Evolutionary conservation across 2,329 filamentous ascomycete species (phyloP).

Genomic region (Allantophomopsis lycopodina): DNA sequence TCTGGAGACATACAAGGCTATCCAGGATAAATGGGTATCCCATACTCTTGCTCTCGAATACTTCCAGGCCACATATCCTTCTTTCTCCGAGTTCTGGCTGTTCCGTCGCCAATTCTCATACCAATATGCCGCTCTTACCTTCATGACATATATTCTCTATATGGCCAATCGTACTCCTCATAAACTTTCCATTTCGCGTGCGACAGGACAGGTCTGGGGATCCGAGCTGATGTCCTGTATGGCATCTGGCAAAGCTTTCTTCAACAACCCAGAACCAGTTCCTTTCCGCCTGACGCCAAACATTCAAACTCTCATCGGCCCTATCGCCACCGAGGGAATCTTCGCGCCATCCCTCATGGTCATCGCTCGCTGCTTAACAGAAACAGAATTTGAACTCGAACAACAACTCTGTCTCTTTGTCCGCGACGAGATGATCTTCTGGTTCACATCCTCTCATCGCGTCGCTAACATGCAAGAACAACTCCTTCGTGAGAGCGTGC

Average conservation of each 20-base stretch:
- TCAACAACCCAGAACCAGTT: conserved; percentile 90
- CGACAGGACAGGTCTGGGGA: conserved; percentile 89
- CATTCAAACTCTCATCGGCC: conserved; percentile 90
- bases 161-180: conserved; percentile 94
- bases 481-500: conserved; percentile 60
- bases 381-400: conserved; percentile 82
- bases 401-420: conserved; percentile 92
- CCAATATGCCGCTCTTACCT: conserved; percentile 86
- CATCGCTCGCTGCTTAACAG: conserved; percentile 84
- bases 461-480: conserved; percentile 38
- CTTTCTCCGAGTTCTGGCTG: conserved; percentile 91
- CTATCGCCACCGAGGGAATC: conserved; percentile 88
- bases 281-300: conserved; percentile 97
- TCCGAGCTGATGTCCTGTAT: conserved; percentile 88
- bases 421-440: conserved; percentile 94
- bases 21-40: conserved; percentile 88
- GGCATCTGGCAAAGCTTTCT: conserved; percentile 70
- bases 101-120: conserved; percentile 97
- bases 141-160: conserved; percentile 97
- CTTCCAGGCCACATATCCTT: conserved; percentile 77
- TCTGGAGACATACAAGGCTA: conserved; percentile 85
- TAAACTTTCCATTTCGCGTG: conserved; percentile 83
- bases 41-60: conserved; percentile 73
- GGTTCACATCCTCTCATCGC: conserved; percentile 74
- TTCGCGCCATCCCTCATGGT: conserved; percentile 94